phyloP scores from a whole-genome alignment of 345 rosid species.

The Stellera chamaejasme region DNA sequence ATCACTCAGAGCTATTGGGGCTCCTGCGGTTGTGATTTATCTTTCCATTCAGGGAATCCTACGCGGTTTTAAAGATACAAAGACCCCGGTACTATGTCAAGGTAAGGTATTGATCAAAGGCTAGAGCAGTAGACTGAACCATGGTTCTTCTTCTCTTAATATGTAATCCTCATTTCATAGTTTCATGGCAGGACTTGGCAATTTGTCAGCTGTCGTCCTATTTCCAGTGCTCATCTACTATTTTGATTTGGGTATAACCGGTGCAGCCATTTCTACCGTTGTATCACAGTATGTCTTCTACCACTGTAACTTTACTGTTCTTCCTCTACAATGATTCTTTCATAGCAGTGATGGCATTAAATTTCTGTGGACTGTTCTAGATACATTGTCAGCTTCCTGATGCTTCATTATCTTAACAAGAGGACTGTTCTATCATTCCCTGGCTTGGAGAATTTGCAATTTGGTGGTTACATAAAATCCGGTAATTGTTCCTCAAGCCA shows the following conservation, averaged over 20 bases:
- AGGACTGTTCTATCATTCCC: constrained; percentile 21
- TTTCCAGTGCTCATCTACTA: constrained; percentile 25
- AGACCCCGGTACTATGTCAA: constrained; percentile 28
- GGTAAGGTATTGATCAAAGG: constrained; percentile 11
- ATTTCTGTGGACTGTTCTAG: constrained; percentile 15
- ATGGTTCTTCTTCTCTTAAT: background rate
- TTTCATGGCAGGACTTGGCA: constrained; percentile 25
- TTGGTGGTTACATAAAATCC: constrained; percentile 26
- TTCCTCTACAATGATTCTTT: background rate
- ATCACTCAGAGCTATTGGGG: constrained; percentile 27
- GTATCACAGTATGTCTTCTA: constrained; percentile 25
- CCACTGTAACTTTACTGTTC: background rate
- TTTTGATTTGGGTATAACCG: constrained; percentile 24
- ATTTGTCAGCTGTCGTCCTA: constrained; percentile 25
- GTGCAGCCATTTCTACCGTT: constrained; percentile 35
- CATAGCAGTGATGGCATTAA: background rate
- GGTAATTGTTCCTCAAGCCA: constrained; percentile 16
- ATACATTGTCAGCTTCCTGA: constrained; percentile 24
- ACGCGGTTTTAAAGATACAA: constrained; percentile 33
- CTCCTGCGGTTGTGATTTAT: constrained; percentile 29
- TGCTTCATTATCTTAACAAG: constrained; percentile 30
- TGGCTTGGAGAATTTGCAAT: constrained; percentile 19
- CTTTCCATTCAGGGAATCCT: constrained; percentile 33
- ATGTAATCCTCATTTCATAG: too few species aligned
- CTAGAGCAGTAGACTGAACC: background rate